Conservation (phyloP, 1,284 basidiomycete genomes). For the Kalmanozyma brasiliensis region DNA sequence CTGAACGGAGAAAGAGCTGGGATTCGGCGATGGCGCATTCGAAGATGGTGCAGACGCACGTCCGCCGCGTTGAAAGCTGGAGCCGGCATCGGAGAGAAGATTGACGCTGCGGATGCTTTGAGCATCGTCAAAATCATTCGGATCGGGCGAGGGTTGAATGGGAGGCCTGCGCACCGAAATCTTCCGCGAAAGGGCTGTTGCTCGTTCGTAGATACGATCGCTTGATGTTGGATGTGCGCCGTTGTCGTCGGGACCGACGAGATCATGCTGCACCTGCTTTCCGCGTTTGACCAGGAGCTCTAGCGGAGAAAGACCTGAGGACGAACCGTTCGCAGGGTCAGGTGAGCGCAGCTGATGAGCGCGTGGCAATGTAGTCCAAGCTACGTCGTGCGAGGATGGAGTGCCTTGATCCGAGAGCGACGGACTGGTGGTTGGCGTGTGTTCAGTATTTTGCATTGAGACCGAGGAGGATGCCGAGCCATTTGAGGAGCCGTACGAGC, state of each 20-base stretch:
- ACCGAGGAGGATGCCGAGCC: constrained; percentile 25
- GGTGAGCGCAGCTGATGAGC: constrained; percentile 9
- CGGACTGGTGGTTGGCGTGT: constrained; percentile 37
- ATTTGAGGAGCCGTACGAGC: constrained; percentile 32
- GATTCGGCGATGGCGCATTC: constrained; percentile 5
- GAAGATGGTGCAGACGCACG: constrained; percentile 8
- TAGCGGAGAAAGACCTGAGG: constrained; percentile 32
- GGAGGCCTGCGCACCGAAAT: constrained; percentile 39
- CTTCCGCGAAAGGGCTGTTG: constrained; percentile 41
- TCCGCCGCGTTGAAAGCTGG: constrained; percentile 20
- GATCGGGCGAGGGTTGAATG: constrained; percentile 43
- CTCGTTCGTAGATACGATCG: constrained; percentile 38
- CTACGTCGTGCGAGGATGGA: constrained; percentile 4
- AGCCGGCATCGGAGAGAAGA: constrained; percentile 28
- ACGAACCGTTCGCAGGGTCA: constrained; percentile 3
- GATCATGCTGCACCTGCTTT: constrained; percentile 46
- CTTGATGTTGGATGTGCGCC: neutral
- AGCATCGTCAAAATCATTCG: constrained; percentile 42
- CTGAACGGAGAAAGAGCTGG: constrained; percentile 25
- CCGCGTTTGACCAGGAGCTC: constrained; percentile 47
- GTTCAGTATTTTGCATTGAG: constrained; percentile 5
- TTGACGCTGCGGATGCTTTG: constrained; percentile 50
- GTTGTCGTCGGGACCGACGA: constrained; percentile 13
- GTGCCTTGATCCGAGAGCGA: constrained; percentile 32
- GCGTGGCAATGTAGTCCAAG: constrained; percentile 18